Percentiles rank a stretch among this genome's conserved stretches.
phyloP scores from a whole-genome alignment of 768 basidiomycete species.

The Tricholoma matsutake region DNA sequence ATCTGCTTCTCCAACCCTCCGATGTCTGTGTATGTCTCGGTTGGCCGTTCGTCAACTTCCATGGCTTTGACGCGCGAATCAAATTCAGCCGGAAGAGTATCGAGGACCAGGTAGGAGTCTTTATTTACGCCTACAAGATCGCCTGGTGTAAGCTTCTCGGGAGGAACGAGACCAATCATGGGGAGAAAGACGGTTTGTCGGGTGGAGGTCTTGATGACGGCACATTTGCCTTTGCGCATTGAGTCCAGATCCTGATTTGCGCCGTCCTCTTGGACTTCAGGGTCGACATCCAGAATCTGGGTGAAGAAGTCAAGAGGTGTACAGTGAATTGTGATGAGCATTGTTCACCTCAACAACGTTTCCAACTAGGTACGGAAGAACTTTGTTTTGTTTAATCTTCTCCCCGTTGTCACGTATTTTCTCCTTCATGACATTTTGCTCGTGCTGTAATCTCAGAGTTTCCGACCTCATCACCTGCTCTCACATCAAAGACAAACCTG shows the following conservation, averaged over 20 bases:
- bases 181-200: constrained; percentile 99
- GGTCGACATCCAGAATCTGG: constrained; percentile 91
- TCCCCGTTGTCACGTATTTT: constrained; percentile 98
- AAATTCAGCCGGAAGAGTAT: constrained; percentile 94
- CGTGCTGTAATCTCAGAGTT: constrained; percentile 86
- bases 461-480: constrained; percentile 96
- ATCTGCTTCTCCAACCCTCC: constrained; percentile 99
- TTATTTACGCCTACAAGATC: constrained; percentile 99
- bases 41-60: constrained; percentile 98
- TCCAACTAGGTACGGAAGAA: constrained; percentile 94
- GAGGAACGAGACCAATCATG: constrained; percentile 93
- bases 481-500: constrained; percentile 2
- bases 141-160: constrained; percentile 83
- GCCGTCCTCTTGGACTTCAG: constrained; percentile 90
- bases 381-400: constrained; percentile 99
- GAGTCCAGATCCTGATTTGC: constrained; percentile 94
- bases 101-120: constrained; percentile 95
- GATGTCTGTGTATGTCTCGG: constrained; percentile 95
- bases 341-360: constrained; percentile 94
- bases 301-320: constrained; percentile 2
- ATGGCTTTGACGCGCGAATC: constrained; percentile 99
- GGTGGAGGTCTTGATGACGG: constrained; percentile 98
- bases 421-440: constrained; percentile 95
- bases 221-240: constrained; percentile 97
- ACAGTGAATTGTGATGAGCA: not conserved